Conservation (phyloP, 1,284 basidiomycete genomes). For the Porogramme epimiltina region DNA sequence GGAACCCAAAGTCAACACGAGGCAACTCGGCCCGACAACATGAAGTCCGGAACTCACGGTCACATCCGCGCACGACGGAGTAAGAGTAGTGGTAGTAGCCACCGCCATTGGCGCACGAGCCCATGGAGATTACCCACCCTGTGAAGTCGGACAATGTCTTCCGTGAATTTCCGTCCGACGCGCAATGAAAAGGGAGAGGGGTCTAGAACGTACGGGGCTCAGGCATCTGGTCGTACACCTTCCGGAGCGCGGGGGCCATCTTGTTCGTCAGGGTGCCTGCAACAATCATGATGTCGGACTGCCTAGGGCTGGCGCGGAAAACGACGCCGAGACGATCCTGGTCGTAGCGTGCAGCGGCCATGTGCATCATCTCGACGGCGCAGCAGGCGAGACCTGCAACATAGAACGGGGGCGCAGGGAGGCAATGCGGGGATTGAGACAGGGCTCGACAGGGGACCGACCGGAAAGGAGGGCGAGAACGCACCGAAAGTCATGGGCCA, state of each 20-base stretch:
- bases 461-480: conserved; percentile 20
- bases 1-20: conserved; percentile 5
- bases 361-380: conserved; percentile 99
- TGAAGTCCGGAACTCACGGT: conserved; percentile 59
- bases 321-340: conserved; percentile 98
- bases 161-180: conserved; percentile 1
- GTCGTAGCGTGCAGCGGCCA: conserved; percentile 98
- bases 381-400: conserved; percentile 91
- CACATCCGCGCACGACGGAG: conserved; percentile 98
- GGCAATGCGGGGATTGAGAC: not conserved
- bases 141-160: conserved; percentile 6
- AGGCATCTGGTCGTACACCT: conserved; percentile 97
- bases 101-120: conserved; percentile 97
- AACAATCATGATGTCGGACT: conserved; percentile 99
- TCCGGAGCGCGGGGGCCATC: conserved; percentile 97
- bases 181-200: conserved; percentile 4
- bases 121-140: conserved; percentile 99
- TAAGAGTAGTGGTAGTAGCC: conserved; percentile 99
- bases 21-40: conserved; percentile 22
- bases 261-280: conserved; percentile 99
- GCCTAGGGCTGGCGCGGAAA: conserved; percentile 97
- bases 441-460: conserved; percentile 1
- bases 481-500: conserved; percentile 99
- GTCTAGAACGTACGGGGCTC: conserved; percentile 68
- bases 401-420: not conserved